A percentile compares a stretch with the other conserved stretches of the same genome.
Evolutionary conservation across 1,139 yeast genomes (phyloP).

Genomic region (Spencermartinsiella ligniputridi): DNA sequence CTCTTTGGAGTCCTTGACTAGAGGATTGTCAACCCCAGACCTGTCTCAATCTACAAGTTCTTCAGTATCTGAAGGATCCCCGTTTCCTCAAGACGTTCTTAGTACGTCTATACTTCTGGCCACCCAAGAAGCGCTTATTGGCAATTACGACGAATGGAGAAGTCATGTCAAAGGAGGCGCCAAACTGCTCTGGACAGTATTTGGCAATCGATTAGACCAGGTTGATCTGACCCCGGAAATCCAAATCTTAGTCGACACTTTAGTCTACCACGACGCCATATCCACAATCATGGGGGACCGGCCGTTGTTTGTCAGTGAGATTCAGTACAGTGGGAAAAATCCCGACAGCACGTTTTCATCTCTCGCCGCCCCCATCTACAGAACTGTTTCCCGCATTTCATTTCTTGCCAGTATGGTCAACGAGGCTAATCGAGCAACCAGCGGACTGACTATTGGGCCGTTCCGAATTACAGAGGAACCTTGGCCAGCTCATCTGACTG

Average conservation of each 20-base stretch:
- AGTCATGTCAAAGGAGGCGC: slow-evolving; percentile 20
- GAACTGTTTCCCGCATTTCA: slow-evolving; percentile 14
- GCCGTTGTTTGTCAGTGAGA: not conserved
- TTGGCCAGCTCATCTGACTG: slow-evolving; percentile 13
- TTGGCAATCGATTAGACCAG: not conserved
- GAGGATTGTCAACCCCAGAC: not conserved
- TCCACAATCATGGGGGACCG: slow-evolving; percentile 6
- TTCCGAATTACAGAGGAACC: slow-evolving; percentile 4
- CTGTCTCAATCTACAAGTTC: not conserved
- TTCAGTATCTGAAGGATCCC: not conserved
- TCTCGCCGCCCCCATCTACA: slow-evolving; percentile 11
- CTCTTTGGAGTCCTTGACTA: not conserved
- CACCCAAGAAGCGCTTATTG: slow-evolving; percentile 18
- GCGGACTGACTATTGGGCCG: slow-evolving; percentile 5
- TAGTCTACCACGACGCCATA: slow-evolving; percentile 20
- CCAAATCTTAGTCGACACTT: slow-evolving; percentile 8
- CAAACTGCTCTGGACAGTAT: slow-evolving; percentile 10
- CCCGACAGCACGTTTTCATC: slow-evolving; percentile 11
- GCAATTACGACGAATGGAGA: slow-evolving; percentile 17
- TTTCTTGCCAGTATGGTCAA: slow-evolving; percentile 12
- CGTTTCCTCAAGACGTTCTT: slow-evolving; percentile 12
- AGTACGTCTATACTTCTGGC: slow-evolving; percentile 18
- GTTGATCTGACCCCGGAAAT: slow-evolving; percentile 6
- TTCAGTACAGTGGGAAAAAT: not conserved
- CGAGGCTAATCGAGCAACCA: slow-evolving; percentile 1